Evolutionary conservation across 129 eudicot species (phyloP), one percentile per base, ranked within the genome.

Genomic region (Escallonia herrerae): DNA sequence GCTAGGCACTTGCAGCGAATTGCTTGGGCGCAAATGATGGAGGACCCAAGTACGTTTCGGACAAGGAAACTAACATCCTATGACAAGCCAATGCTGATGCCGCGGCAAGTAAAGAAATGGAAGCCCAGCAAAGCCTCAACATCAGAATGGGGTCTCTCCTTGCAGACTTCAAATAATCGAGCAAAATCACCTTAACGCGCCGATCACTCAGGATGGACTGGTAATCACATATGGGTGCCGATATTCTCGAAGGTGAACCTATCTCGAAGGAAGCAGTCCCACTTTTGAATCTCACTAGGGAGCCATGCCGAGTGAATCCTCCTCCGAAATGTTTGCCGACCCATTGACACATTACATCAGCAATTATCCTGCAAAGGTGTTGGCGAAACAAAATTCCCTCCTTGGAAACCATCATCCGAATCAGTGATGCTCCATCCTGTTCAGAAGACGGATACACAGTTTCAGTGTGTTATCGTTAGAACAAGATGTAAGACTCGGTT

Each of bases 351-450:
- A 94, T 5, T 64, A 80, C 14, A 61, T 94, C 95, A 10, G 99
- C 86, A 40, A 84, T 71, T 40, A 84, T 60, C 66, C 59, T 67
- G 75, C 93, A 77, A 42, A 94, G 14, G 60, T 89, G 87, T 47
- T 94, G 81, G 38, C 97, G 90, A 51, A 83, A 79, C 40, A 81
- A 59, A 40, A 22, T 64, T 12, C 95, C 95, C 72, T 94, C 93
- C 59, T 78, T 81, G 22, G 99, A 86, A n/a, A 94, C 73, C 40
- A 83, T 62, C 46, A 87, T 90, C 55, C 71, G 71, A 15, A 94
- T 61, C 64, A 89, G 39, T 48, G 99, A 89, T 63, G 90, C 80
- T 62, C 99, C 99, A 15, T 94, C 94, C 99, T 94, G 84, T 74
- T 70, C 22, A 66, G 60, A 58, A 47, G 67, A 67, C 40, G 44